Base-by-base conservation (phyloP, 805 yeast species). In the Kregervanrija delftensis region DNA sequence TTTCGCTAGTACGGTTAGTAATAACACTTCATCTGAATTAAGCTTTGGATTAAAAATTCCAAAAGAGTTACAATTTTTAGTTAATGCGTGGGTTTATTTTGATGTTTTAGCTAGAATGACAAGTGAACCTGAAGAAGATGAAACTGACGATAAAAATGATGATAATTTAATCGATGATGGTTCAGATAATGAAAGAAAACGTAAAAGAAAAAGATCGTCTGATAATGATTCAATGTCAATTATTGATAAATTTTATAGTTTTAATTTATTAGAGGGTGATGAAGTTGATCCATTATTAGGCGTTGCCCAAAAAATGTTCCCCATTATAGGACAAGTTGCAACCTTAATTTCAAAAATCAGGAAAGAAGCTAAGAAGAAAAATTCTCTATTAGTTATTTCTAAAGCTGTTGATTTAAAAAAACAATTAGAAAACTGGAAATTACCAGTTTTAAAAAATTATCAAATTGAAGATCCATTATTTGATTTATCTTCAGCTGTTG, bases 41-140 rank as follows among this genome's bases (percentile, higher is more conserved):
- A 22, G 28, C 28, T 37, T 35, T 12, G 50, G 45, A 33, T 42
- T 47, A 44, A 42, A 42, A 35, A 41, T 67, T 17, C 79, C 76
- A 4, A 65, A 64, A 43, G 70, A 67, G 35, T 61, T 79, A 17
- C 77, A 70, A 49, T 76, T 76, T 45, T 61, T 79, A 35, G 76
- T 77, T 62, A 79, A 81, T 53, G 71, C 77, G n/a, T 82, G 85
- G 80, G 67, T 80, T 37, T 82, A 82, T 58, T 73, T 77, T 51
- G 86, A 82, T 58, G 86, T 81, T 3, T 60, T 82, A 46, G 79
- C 86, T 1, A 75, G 83, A 46, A 73, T 82, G 73, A 79, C 86
- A 0, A 71, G 81, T 22, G 75, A 72, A 5, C 14, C 13, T 35
- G 32, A 36, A 40, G 49, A 46, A 14, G 61, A 67, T 8, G 68